Evolutionary conservation across 2,329 filamentous ascomycete species (phyloP).

Genomic region (Penicillium italicum): DNA sequence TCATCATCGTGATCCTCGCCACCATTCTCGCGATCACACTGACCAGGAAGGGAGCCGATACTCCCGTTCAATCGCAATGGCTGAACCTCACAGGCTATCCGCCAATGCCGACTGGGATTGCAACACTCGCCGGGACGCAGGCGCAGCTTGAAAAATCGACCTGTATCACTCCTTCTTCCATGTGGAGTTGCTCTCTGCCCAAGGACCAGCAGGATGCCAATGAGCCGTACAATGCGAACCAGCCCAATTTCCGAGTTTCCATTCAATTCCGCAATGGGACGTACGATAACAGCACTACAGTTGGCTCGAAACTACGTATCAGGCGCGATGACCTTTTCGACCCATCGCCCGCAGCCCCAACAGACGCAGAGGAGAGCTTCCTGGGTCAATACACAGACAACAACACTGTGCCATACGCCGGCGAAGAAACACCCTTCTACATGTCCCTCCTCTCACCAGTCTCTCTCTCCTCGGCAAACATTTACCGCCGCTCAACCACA

Average conservation of each 20-base stretch:
- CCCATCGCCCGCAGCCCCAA: conserved; percentile 48
- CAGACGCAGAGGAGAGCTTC: conserved; percentile 69
- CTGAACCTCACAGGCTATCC: conserved; percentile 83
- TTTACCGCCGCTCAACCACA: conserved; percentile 35
- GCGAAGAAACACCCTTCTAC: conserved; percentile 85
- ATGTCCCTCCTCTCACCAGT: conserved; percentile 62
- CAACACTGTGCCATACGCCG: conserved; percentile 67
- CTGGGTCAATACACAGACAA: conserved; percentile 82
- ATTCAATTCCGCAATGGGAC: conserved; percentile 61
- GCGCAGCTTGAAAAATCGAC: conserved; percentile 60
- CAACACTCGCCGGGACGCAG: conserved; percentile 72
- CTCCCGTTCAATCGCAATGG: conserved; percentile 58
- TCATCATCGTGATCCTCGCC: conserved; percentile 56
- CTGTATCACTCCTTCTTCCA: conserved; percentile 67
- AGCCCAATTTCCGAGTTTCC: conserved; percentile 76
- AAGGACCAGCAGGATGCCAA: conserved; percentile 69
- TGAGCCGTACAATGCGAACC: conserved; percentile 60
- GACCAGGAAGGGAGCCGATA: conserved; percentile 44
- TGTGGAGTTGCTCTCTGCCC: conserved; percentile 85
- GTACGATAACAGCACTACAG: conserved; percentile 60
- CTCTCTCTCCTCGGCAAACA: conserved; percentile 39
- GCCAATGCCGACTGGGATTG: conserved; percentile 77
- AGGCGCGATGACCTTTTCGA: conserved; percentile 37
- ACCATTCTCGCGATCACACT: conserved; percentile 58
- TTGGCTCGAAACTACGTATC: conserved; percentile 31